Evolutionary conservation across 2,329 filamentous ascomycete species (phyloP).

Genomic region (Aspergillus pseudoviridinutans): DNA sequence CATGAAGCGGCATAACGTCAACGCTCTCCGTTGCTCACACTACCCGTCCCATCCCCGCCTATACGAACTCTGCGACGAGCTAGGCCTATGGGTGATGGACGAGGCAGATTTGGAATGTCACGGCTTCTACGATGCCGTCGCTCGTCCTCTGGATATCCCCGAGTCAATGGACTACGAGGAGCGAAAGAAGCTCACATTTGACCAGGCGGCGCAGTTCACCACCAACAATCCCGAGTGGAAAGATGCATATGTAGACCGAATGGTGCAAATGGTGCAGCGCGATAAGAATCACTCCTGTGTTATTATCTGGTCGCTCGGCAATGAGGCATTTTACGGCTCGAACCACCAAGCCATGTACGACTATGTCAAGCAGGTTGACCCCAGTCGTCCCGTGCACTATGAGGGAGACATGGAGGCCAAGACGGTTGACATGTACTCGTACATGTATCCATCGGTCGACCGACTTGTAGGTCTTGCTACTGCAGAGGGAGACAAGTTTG

Average conservation of each 20-base stretch:
- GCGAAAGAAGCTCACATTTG: conserved; percentile 46
- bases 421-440: conserved; percentile 62
- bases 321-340: conserved; percentile 67
- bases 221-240: conserved; percentile 39
- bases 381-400: conserved; percentile 60
- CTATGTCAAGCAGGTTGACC: conserved; percentile 56
- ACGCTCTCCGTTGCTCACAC: conserved; percentile 65
- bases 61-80: conserved; percentile 30
- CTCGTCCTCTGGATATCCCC: conserved; percentile 50
- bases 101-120: conserved; percentile 38
- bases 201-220: conserved; percentile 23
- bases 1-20: conserved; percentile 69
- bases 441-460: conserved; percentile 61
- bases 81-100: conserved; percentile 36
- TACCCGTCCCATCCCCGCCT: conserved; percentile 50
- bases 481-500: conserved; percentile 31
- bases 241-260: conserved; percentile 64
- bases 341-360: conserved; percentile 68
- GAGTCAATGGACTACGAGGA: conserved; percentile 58
- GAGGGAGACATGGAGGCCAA: conserved; percentile 60
- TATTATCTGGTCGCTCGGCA: conserved; percentile 70
- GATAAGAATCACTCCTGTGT: conserved; percentile 70
- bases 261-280: conserved; percentile 59
- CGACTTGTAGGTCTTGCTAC: conserved; percentile 45
- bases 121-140: conserved; percentile 31